Evolutionary conservation across 306 rosid species (phyloP), one percentile per base, ranked within the genome.

Genomic region (Cotoneaster glaucophyllus): DNA sequence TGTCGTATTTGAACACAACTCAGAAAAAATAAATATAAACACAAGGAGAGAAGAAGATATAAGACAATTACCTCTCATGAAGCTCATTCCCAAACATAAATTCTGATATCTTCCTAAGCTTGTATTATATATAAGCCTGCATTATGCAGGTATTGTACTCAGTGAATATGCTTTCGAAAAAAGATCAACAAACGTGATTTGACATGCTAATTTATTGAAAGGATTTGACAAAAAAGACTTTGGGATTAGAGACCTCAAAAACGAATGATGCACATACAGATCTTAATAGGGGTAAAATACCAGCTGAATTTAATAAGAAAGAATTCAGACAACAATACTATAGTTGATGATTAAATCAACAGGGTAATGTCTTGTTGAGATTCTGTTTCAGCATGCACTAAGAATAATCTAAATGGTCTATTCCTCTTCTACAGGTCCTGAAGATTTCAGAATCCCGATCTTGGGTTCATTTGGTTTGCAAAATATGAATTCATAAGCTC

Each of bases 201-300:
- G 18, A 37, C 54, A 37, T 56, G 24, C 3, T n/a, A 34, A n/a
- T n/a, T 56, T 17, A 57, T 11, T 13, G 19, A 56, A 44, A 21
- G 6, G 6, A 73, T 58, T 14, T 26, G 63, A 9, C 26, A 34
- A 58, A 39, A n/a, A 8, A 31, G 25, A 39, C 39, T 26, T 0
- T 5, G 1, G 52, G 53, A 56, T 34, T 32, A 14, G 7, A 45
- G 19, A 48, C 8, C 19, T 56, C 25, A 56, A 56, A 56, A n/a
- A 56, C 6, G 0, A 56, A 56, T 56, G 14, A 2, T 13, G 7
- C 65, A 59, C 64, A 13, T 24, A 59, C 69, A 97, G 80, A 77
- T 91, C 92, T 64, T 84, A 93, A 37, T 89, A 85, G 12, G 90
- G 97, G 81, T 89, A 90, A 5, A 90, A 87, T 44, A 76, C 72